Conservation (phyloP, 805 yeast species). For the Wickerhamomyces sydowiorum region DNA sequence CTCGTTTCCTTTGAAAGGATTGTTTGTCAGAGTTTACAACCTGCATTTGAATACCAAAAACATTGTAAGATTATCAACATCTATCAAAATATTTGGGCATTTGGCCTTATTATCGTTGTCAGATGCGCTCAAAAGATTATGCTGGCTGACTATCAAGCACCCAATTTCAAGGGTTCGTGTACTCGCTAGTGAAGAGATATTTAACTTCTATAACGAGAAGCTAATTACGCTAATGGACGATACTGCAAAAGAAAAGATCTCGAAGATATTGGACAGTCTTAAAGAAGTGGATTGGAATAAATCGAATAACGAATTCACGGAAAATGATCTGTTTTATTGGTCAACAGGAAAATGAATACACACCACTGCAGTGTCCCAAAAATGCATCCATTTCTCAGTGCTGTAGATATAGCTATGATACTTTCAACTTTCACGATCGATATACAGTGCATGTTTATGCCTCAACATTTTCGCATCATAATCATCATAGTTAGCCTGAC, state of each 20-base stretch:
- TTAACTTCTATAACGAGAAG: constrained; percentile 30
- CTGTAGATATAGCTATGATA: no score
- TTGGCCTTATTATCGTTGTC: constrained; percentile 20
- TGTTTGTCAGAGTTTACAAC: constrained; percentile 48
- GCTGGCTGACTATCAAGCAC: constrained; percentile 28
- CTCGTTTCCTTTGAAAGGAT: constrained; percentile 22
- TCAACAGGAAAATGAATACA: not conserved
- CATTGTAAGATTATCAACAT: constrained; percentile 30
- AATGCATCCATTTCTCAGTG: no score
- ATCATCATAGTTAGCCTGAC: not conserved
- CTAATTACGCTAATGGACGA: constrained; percentile 23
- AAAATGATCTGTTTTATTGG: not conserved
- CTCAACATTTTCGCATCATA: not conserved
- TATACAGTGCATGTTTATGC: not conserved
- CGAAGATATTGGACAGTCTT: not conserved
- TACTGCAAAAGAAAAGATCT: constrained; percentile 3
- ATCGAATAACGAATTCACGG: not conserved
- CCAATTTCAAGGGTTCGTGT: constrained; percentile 27
- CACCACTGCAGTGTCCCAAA: no score
- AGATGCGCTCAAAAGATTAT: constrained; percentile 16
- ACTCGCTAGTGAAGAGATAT: constrained; percentile 37
- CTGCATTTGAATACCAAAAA: constrained; percentile 46
- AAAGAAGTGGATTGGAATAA: not conserved
- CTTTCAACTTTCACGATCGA: no score
- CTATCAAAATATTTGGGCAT: constrained; percentile 38